Percentiles rank a stretch among this genome's conserved stretches.
phyloP scores from a whole-genome alignment of 768 basidiomycete species.

The Antrodiella citrinella region DNA sequence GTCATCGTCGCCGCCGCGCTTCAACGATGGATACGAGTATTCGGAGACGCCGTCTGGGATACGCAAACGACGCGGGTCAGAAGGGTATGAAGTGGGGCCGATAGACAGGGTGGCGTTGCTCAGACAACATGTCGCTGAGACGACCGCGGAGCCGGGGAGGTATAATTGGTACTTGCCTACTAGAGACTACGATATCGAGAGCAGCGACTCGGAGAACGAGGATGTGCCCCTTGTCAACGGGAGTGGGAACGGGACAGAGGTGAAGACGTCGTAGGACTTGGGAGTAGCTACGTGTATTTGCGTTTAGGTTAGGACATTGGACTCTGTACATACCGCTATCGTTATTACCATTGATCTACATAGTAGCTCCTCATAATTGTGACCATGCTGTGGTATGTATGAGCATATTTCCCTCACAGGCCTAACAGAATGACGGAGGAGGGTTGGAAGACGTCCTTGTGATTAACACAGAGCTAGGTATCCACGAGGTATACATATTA shows the following conservation, averaged over 20 bases:
- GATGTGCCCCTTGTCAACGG: constrained; percentile 22
- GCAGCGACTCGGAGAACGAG: constrained; percentile 34
- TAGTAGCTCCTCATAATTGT: too few species aligned
- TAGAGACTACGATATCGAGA: constrained; percentile 23
- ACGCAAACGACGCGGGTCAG: constrained; percentile 46
- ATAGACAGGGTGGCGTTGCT: constrained; percentile 60
- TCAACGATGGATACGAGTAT: constrained; percentile 21
- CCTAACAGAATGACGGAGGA: too few species aligned
- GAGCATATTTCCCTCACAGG: too few species aligned
- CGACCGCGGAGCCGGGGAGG: constrained; percentile 48
- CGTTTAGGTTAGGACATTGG: too few species aligned
- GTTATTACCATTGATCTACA: too few species aligned
- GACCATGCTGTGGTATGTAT: too few species aligned
- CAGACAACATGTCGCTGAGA: constrained; percentile 41
- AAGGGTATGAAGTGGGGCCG: constrained; percentile 70
- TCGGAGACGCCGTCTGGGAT: constrained; percentile 16
- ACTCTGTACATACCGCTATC: too few species aligned
- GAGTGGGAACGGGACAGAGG: background rate
- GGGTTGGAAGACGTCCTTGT: too few species aligned
- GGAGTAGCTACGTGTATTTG: background rate
- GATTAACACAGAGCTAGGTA: too few species aligned
- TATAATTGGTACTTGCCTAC: constrained; percentile 61
- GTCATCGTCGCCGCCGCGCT: constrained; percentile 16
- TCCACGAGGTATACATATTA: too few species aligned
- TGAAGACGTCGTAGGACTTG: background rate